phyloP scores from a whole-genome alignment of 805 yeast genomes.

The Yamadazyma sp. region DNA sequence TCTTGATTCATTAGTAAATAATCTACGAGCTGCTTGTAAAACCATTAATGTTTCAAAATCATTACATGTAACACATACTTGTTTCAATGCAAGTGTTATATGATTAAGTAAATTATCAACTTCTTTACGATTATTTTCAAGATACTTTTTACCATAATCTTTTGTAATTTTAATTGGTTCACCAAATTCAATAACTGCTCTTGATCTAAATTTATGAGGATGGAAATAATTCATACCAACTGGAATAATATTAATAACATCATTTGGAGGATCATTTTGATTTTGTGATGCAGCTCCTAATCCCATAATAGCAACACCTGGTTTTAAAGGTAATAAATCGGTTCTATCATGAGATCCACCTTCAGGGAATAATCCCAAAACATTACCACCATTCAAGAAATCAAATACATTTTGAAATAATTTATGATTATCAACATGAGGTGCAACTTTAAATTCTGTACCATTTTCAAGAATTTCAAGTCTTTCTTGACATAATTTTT shows the following conservation, averaged over 20 bases:
- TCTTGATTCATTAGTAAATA: conserved; percentile 33
- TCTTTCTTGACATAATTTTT: conserved; percentile 1
- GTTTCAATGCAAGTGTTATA: conserved; percentile 33
- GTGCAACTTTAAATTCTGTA: conserved; percentile 32
- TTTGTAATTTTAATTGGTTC: conserved; percentile 35
- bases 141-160: conserved; percentile 25
- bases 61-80: conserved; percentile 38
- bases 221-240: conserved; percentile 44
- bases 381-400: conserved; percentile 31
- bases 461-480: conserved; percentile 18
- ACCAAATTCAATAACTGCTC: conserved; percentile 43
- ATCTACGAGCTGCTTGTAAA: conserved; percentile 40
- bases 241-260: conserved; percentile 33
- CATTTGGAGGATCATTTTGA: conserved; percentile 15
- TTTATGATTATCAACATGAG: conserved; percentile 35
- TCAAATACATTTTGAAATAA: conserved; percentile 37
- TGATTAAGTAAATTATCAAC: conserved; percentile 25
- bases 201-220: conserved; percentile 37
- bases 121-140: conserved; percentile 22
- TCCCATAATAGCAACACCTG: conserved; percentile 98
- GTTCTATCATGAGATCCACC: conserved; percentile 98
- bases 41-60: conserved; percentile 43
- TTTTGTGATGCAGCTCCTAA: conserved; percentile 72
- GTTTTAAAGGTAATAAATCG: conserved; percentile 85
- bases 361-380: conserved; percentile 78